A percentile compares a stretch with the other conserved stretches of the same genome.
phyloP scores from a whole-genome alignment of 805 yeast species.

The Wickerhamomyces ciferrii region DNA sequence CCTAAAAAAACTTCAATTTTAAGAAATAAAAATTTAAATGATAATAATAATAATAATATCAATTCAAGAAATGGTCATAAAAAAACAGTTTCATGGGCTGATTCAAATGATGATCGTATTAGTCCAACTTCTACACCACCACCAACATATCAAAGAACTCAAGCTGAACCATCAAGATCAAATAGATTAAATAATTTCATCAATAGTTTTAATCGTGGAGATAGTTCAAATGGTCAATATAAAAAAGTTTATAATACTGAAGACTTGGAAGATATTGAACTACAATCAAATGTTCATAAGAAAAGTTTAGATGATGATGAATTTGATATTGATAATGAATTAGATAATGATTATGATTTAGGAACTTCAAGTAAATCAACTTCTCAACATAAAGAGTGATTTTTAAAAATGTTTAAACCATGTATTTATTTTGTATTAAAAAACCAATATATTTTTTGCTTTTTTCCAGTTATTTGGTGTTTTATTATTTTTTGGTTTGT shows the following conservation, averaged over 20 bases:
- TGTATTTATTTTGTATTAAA: too few species aligned
- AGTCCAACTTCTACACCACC: not conserved
- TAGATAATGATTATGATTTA: slow-evolving; percentile 2
- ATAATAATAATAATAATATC: not conserved
- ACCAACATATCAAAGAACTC: not conserved
- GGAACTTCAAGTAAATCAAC: not conserved
- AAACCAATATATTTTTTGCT: too few species aligned
- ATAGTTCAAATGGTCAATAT: not conserved
- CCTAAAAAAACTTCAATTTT: slow-evolving; percentile 16
- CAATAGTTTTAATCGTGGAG: not conserved
- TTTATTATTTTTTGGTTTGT: too few species aligned
- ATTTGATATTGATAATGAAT: slow-evolving; percentile 17
- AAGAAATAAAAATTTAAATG: slow-evolving; percentile 2
- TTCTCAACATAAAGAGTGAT: not conserved
- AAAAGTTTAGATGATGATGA: slow-evolving; percentile 6
- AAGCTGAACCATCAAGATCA: not conserved
- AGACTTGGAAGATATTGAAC: slow-evolving; percentile 16
- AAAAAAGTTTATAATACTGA: slow-evolving; percentile 2
- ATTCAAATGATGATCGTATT: slow-evolving; percentile 20
- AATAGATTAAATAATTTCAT: not conserved
- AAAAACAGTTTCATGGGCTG: slow-evolving; percentile 34
- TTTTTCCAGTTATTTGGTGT: too few species aligned
- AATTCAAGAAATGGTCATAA: slow-evolving; percentile 13
- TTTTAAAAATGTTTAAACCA: too few species aligned
- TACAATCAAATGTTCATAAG: slow-evolving; percentile 1